phyloP scores from a whole-genome alignment of 257 asterid genomes.

The Gentiana macrophylla region DNA sequence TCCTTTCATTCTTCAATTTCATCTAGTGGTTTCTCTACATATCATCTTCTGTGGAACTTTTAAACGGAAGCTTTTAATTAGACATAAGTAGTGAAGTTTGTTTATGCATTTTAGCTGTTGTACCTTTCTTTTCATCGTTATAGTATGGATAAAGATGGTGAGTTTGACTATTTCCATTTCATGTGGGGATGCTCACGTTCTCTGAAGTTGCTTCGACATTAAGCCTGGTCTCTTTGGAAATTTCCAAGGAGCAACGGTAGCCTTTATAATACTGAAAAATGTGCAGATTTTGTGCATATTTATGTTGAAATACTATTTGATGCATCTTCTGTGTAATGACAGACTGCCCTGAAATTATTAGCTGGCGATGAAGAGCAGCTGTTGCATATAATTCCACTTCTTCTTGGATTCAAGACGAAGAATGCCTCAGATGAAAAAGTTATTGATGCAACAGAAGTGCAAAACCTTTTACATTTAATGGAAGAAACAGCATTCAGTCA shows the following conservation, averaged over 20 bases:
- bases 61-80: neutral
- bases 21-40: neutral
- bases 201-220: neutral
- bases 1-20: neutral
- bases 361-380: slow-evolving; percentile 61
- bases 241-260: too few species aligned
- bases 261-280: neutral
- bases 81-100: neutral
- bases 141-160: neutral
- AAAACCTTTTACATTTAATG: slow-evolving; percentile 36
- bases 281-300: neutral
- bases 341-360: slow-evolving; percentile 72
- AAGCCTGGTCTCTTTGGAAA: too few species aligned
- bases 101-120: neutral
- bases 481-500: slow-evolving; percentile 83
- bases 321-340: slow-evolving; percentile 21
- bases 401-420: slow-evolving; percentile 53
- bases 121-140: neutral
- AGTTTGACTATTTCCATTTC: neutral
- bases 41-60: neutral
- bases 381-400: slow-evolving; percentile 41
- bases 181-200: neutral
- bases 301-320: slow-evolving; percentile 1
- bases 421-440: slow-evolving; percentile 30
- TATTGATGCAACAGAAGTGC: slow-evolving; percentile 24